These are phyloP conservation scores for Xylariaceae sp. DNA, from an alignment of 2,329 filamentous ascomycete genomes.

Conservation along the genomic window DNA sequence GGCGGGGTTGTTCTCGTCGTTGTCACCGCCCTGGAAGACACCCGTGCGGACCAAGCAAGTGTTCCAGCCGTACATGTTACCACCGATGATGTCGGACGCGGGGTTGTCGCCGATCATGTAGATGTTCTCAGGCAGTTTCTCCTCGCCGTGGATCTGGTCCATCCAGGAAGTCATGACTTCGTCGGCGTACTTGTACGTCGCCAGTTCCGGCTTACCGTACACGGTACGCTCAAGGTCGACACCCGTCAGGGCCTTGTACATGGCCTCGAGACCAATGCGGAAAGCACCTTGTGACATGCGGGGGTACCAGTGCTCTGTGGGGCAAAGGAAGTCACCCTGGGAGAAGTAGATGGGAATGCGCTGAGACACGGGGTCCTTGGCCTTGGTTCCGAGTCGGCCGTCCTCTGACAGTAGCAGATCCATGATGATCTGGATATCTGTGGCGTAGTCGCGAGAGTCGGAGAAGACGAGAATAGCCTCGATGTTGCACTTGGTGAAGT, in stretches of 20 bases:
- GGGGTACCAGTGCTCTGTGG: conserved; percentile 58
- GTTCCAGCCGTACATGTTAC: conserved; percentile 80
- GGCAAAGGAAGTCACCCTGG: conserved; percentile 49
- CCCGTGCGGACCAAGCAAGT: conserved; percentile 72
- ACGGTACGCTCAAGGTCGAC: conserved; percentile 69
- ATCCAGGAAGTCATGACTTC: conserved; percentile 70
- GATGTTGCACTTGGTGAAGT: conserved; percentile 67
- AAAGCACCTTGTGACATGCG: conserved; percentile 72
- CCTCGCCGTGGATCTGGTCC: conserved; percentile 68
- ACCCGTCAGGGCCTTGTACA: conserved; percentile 66
- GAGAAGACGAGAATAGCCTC: conserved; percentile 72
- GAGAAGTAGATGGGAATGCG: conserved; percentile 68
- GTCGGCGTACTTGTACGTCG: conserved; percentile 75
- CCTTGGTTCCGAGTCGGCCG: conserved; percentile 58
- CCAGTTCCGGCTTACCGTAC: conserved; percentile 68
- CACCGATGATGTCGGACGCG: conserved; percentile 67
- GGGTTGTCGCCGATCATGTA: conserved; percentile 77
- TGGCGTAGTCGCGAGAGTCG: conserved; percentile 68
- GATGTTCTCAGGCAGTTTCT: conserved; percentile 61
- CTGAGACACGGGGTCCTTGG: conserved; percentile 59
- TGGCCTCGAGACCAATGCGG: conserved; percentile 67
- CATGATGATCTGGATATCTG: conserved; percentile 72
- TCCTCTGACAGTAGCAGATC: conserved; percentile 65
- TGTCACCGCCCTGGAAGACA: conserved; percentile 71
- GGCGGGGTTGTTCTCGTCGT: conserved; percentile 71